Conservation (phyloP, 1,284 basidiomycete species). For the Trichosporon sp. region DNA sequence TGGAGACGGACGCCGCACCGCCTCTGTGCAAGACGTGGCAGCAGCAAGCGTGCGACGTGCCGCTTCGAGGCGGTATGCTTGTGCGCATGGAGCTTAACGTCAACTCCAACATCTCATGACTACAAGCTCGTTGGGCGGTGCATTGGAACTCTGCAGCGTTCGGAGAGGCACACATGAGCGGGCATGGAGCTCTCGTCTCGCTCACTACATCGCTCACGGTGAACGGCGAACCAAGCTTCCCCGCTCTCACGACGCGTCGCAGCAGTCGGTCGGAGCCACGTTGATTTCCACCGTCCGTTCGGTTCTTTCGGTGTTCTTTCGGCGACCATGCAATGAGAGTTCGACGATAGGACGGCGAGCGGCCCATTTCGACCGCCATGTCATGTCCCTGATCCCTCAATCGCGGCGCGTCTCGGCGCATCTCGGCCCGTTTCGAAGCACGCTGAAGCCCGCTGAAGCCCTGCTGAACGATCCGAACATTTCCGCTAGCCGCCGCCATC, state of each 20-base stretch:
- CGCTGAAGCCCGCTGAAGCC: too few species aligned
- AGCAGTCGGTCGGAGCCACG: background rate
- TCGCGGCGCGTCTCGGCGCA: too few species aligned
- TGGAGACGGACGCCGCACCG: background rate
- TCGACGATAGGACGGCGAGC: background rate
- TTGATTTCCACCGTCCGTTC: background rate
- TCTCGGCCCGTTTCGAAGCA: background rate
- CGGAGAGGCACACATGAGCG: background rate
- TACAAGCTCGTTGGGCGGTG: background rate
- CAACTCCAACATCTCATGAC: background rate
- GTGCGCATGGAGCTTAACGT: background rate
- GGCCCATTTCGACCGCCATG: background rate
- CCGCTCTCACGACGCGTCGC: too few species aligned
- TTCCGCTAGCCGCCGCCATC: too few species aligned
- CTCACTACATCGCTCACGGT: too few species aligned
- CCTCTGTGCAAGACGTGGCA: background rate
- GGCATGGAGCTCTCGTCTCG: too few species aligned
- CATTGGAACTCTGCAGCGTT: too few species aligned
- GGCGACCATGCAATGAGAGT: too few species aligned
- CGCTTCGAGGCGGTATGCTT: background rate
- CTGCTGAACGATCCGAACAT: too few species aligned
- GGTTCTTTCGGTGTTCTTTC: too few species aligned
- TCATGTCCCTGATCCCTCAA: too few species aligned
- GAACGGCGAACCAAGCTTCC: too few species aligned
- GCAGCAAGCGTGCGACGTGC: background rate